phyloP scores from a whole-genome alignment of 441 rosid species.

The Adansonia rubrostipa region DNA sequence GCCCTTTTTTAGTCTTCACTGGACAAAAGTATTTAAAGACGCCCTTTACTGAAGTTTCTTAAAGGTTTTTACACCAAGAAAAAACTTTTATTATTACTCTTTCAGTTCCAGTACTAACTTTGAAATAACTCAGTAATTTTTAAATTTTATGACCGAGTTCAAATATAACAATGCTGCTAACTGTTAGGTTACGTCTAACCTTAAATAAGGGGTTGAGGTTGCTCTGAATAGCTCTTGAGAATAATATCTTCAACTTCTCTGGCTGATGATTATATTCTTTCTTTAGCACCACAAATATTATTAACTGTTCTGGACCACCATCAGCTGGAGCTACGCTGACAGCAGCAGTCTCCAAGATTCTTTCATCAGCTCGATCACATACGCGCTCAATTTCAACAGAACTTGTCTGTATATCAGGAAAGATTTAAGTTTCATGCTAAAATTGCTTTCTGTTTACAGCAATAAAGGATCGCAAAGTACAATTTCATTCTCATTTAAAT shows the following conservation, averaged over 20 bases:
- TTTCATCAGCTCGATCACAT: conserved; percentile 70
- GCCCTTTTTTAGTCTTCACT: neutral
- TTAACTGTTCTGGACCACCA: conserved; percentile 84
- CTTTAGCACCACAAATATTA: conserved; percentile 64
- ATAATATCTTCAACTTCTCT: conserved; percentile 53
- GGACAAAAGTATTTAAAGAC: neutral
- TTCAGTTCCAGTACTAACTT: neutral
- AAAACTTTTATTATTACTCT: neutral
- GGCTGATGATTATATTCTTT: conserved; percentile 45
- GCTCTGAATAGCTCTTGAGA: conserved; percentile 63
- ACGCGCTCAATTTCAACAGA: conserved; percentile 84
- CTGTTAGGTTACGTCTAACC: conserved; percentile 40
- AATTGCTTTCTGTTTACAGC: neutral
- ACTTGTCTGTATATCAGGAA: conserved; percentile 61
- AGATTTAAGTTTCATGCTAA: neutral
- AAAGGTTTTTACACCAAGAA: neutral
- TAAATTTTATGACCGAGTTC: neutral
- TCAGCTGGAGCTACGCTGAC: conserved; percentile 53
- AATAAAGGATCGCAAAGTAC: neutral
- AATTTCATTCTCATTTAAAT: neutral
- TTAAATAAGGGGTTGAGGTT: conserved; percentile 88
- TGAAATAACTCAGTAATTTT: neutral
- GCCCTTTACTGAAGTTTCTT: neutral
- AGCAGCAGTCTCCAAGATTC: conserved; percentile 81
- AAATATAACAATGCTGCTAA: neutral